phyloP scores from a whole-genome alignment of 2,329 filamentous ascomycete genomes.

The Endothia cerciana region DNA sequence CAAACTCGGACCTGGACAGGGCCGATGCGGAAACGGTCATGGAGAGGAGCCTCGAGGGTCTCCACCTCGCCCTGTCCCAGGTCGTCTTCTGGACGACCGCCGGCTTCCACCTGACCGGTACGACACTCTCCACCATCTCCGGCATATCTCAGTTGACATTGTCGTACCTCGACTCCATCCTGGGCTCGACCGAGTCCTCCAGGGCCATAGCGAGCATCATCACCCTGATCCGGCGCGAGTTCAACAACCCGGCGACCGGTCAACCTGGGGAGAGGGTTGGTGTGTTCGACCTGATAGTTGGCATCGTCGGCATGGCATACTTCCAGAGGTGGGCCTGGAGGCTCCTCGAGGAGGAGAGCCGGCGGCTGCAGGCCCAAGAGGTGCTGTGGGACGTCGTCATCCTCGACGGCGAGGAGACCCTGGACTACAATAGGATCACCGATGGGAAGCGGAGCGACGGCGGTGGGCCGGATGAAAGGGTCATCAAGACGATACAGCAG shows the following conservation, averaged over 20 bases:
- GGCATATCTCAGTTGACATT: slow-evolving; percentile 62
- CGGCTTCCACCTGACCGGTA: slow-evolving; percentile 61
- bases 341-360: slow-evolving; percentile 53
- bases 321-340: slow-evolving; percentile 61
- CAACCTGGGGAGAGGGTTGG: slow-evolving; percentile 62
- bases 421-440: slow-evolving; percentile 48
- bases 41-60: slow-evolving; percentile 57
- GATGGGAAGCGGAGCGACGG: slow-evolving; percentile 30
- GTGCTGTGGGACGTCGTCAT: slow-evolving; percentile 70
- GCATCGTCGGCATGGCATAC: slow-evolving; percentile 63
- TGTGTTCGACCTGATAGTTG: slow-evolving; percentile 63
- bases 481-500: slow-evolving; percentile 43
- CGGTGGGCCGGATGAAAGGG: slow-evolving; percentile 31
- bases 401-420: slow-evolving; percentile 59
- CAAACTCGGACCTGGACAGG: slow-evolving; percentile 51
- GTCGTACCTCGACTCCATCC: slow-evolving; percentile 64
- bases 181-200: slow-evolving; percentile 71
- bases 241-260: slow-evolving; percentile 65
- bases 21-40: slow-evolving; percentile 60
- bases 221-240: slow-evolving; percentile 65
- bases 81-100: slow-evolving; percentile 65
- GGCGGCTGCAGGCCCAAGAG: slow-evolving; percentile 55
- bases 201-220: slow-evolving; percentile 70
- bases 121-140: slow-evolving; percentile 57
- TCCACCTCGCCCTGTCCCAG: slow-evolving; percentile 61